Conservation (phyloP, 2,329 filamentous ascomycete species). For the Periconia macrospinosa region DNA sequence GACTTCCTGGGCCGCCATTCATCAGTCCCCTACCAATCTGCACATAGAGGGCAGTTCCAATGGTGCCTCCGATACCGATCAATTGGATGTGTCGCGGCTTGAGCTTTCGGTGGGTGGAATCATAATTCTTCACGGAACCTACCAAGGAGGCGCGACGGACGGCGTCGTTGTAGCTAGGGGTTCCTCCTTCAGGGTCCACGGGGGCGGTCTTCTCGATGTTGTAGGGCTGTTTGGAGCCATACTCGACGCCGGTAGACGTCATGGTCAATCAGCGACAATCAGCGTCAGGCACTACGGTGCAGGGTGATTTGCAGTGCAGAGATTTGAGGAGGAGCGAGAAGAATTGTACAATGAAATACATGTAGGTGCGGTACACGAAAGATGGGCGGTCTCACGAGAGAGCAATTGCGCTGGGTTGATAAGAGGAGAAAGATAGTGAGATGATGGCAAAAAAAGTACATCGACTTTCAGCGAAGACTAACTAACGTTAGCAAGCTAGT, state of each 20-base stretch:
- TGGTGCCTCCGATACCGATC: slow-evolving; percentile 51
- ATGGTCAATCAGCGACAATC: slow-evolving; percentile 19
- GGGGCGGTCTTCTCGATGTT: slow-evolving; percentile 17
- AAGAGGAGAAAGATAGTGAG: slow-evolving; percentile 5
- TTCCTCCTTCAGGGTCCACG: slow-evolving; percentile 31
- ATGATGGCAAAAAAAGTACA: slow-evolving; percentile 11
- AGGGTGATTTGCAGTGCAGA: slow-evolving; percentile 37
- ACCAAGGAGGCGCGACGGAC: slow-evolving; percentile 27
- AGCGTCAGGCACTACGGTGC: slow-evolving; percentile 18
- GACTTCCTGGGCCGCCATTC: slow-evolving; percentile 50
- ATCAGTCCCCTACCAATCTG: slow-evolving; percentile 50
- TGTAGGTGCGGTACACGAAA: slow-evolving; percentile 14
- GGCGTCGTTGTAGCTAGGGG: slow-evolving; percentile 18
- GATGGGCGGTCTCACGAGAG: no score
- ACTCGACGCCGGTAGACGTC: slow-evolving; percentile 40
- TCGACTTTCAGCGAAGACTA: slow-evolving; percentile 11
- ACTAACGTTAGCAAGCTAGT: slow-evolving; percentile 21
- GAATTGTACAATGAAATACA: slow-evolving; percentile 37
- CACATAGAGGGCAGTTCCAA: slow-evolving; percentile 53
- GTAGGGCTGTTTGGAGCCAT: slow-evolving; percentile 16
- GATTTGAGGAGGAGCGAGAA: slow-evolving; percentile 40
- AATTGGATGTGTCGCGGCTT: slow-evolving; percentile 52
- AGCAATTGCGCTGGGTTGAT: neutral
- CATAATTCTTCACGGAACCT: slow-evolving; percentile 33
- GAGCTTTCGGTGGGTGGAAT: slow-evolving; percentile 49